Evolutionary conservation across 2,329 filamentous ascomycete species (phyloP), one percentile per base, ranked within the genome.

Genomic region (Trichoderma endophyticum): DNA sequence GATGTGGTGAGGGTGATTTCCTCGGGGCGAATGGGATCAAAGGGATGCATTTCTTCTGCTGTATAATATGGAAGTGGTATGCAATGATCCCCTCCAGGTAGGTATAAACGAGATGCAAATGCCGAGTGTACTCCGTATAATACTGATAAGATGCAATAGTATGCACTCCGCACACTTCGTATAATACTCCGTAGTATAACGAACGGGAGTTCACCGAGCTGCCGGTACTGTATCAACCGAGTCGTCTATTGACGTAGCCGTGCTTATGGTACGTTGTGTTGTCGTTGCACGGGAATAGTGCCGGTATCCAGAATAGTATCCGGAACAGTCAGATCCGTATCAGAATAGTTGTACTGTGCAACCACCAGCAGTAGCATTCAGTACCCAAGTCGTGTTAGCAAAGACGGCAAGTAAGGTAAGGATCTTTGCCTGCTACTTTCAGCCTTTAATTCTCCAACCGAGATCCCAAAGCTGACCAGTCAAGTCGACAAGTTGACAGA

Each of bases 1-100:
- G 77, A 71, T 62, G 87, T 84, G n/a, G 86, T 82, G 54, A 86
- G 86, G 15, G 75, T 76, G 70, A 80, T 78, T 56, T 86, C 86
- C 78, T 90, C 87, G 14, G 83, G 89, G 81, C n/a, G 87, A 87
- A 72, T 83, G 82, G 21, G 76, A 73, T 8, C 26, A 51, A 64
- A 70, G 57, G 66, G 66, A 34, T 70, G 66, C 60, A 63, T 54
- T 36, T 36, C 24, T 32, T 51, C 7, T 32, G 26, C 18, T 12
- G 14, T 59, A 21, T 14, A 12, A 24, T 5, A 2, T 26, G 28
- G 28, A 34, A 43, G 39, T 43, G 15, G 11, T 59, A 60, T 59
- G 21, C n/a, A 54, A 24, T 24, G 43, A 43, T 21, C 9, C 21
- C n/a, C 30, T 30, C 8, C 9, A 30, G 28, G 30, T 30, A 30